Evolutionary conservation across 2,329 filamentous ascomycete species (phyloP).

Genomic region (Aotearoamyces nothofagi): DNA sequence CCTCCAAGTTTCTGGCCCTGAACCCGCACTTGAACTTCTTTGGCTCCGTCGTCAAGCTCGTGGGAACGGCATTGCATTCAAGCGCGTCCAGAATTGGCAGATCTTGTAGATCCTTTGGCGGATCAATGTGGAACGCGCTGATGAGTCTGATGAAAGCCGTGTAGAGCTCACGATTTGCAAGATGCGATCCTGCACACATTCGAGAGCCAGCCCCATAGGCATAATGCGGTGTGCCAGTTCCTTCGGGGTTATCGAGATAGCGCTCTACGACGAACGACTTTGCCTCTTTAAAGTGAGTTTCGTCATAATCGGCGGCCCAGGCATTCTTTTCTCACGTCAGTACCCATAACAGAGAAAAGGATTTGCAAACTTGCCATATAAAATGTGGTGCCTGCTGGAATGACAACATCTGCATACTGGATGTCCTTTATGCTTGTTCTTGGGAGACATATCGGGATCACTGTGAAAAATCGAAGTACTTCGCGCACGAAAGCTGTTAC

Average conservation of each 20-base stretch:
- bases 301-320: conserved; percentile 61
- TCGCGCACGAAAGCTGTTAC: conserved; percentile 69
- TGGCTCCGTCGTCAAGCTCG: conserved; percentile 43
- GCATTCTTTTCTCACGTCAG: conserved; percentile 37
- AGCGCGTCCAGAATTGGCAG: conserved; percentile 38
- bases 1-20: conserved; percentile 27
- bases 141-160: conserved; percentile 43
- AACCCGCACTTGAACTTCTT: conserved; percentile 47
- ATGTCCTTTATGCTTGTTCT: conserved; percentile 60
- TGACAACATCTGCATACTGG: conserved; percentile 46
- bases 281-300: conserved; percentile 48
- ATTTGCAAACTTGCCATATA: conserved; percentile 42
- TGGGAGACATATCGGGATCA: conserved; percentile 66
- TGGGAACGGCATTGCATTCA: conserved; percentile 39
- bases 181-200: conserved; percentile 47
- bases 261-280: conserved; percentile 53
- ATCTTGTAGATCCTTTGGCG: conserved; percentile 28
- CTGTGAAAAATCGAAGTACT: conserved; percentile 62
- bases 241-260: conserved; percentile 38
- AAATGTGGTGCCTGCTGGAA: conserved; percentile 64
- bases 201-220: conserved; percentile 46
- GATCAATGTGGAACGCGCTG: conserved; percentile 38
- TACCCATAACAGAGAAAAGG: not conserved
- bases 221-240: conserved; percentile 42
- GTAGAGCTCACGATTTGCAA: conserved; percentile 48